Base-by-base conservation (phyloP, 2,329 filamentous ascomycete species). In the Pseudogymnoascus sp. region DNA sequence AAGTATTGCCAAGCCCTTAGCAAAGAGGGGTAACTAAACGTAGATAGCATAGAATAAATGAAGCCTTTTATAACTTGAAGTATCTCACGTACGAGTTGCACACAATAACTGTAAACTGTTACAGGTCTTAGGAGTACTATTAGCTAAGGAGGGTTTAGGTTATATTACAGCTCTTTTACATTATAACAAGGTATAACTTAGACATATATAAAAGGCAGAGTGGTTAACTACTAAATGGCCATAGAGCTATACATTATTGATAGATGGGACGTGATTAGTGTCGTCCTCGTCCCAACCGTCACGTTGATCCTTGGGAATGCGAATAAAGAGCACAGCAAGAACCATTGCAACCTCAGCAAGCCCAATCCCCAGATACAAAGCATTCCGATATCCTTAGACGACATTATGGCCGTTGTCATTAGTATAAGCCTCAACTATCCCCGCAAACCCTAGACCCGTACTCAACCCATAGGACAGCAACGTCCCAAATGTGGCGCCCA, bases 401-500 rank as follows among this genome's bases (percentile, higher is more conserved):
- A 71, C 66, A 34, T 70, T 61, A 3, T 56, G 46, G 14, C 62
- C 65, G 28, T 56, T 34, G 12, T 64, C 21, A 68, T 66, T 67
- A 6, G 69, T 59, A 12, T 66, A 38, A 16, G 12, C 21, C 44
- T 78, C 76, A 14, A 78, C 72, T 0, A 76, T 78, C 0, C 76
- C 77, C 3, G 78, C 78, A 63, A 81, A 77, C 0, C 78, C 78
- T 3, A 81, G 60, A 0, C 78, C 78, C 3, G 76, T 69, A 63
- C 75, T 77, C 34, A 75, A 75, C 0, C 76, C 77, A 64, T 80
- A 81, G 12, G 76, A 70, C 60, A 77, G 72, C 11, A 81, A 65
- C 0, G 76, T 78, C 0, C 81, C 80, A 6, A 84, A 62, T n/a
- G 75, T 72, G 4, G 75, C 79, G 1, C 81, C 81, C 4, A 79